A percentile compares a stretch with the other conserved stretches of the same genome.
Evolutionary conservation across 441 rosid genomes (phyloP).

Genomic region (Gossypium lobatum): DNA sequence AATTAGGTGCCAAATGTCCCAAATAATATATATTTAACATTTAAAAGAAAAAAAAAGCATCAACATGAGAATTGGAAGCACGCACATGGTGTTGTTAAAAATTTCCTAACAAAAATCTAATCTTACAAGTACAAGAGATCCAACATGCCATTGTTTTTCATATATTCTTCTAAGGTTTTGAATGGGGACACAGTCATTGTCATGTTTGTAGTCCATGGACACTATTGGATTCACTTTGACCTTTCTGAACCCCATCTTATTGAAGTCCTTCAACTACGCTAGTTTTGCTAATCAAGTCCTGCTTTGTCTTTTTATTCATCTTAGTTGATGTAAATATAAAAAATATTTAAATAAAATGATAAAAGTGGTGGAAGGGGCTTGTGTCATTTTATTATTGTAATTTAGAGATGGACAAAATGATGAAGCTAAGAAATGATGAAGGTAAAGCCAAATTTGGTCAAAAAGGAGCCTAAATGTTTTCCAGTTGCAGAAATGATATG

Average conservation of each 20-base stretch:
- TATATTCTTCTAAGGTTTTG: background rate
- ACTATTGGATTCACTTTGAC: background rate
- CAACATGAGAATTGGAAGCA: background rate
- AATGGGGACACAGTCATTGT: background rate
- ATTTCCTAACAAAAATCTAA: background rate
- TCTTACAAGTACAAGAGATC: background rate
- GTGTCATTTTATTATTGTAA: too few species aligned
- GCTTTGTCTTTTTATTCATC: slow-evolving; percentile 1
- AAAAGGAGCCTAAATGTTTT: background rate
- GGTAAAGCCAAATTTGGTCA: slow-evolving; percentile 10
- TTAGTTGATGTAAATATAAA: too few species aligned
- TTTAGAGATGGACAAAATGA: too few species aligned
- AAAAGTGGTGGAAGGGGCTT: too few species aligned
- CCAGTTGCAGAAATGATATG: slow-evolving; percentile 6
- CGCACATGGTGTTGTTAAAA: background rate
- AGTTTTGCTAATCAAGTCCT: too few species aligned
- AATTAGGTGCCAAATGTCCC: background rate
- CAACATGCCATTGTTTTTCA: background rate
- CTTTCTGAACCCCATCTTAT: too few species aligned
- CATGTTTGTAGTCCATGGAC: background rate
- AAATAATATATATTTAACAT: background rate
- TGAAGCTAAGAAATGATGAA: background rate
- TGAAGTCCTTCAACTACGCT: too few species aligned
- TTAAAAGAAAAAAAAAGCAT: too few species aligned
- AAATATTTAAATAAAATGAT: too few species aligned